Percentiles rank a stretch among this genome's conserved stretches.
phyloP scores from a whole-genome alignment of 768 basidiomycete species.

The Suillus discolor region DNA sequence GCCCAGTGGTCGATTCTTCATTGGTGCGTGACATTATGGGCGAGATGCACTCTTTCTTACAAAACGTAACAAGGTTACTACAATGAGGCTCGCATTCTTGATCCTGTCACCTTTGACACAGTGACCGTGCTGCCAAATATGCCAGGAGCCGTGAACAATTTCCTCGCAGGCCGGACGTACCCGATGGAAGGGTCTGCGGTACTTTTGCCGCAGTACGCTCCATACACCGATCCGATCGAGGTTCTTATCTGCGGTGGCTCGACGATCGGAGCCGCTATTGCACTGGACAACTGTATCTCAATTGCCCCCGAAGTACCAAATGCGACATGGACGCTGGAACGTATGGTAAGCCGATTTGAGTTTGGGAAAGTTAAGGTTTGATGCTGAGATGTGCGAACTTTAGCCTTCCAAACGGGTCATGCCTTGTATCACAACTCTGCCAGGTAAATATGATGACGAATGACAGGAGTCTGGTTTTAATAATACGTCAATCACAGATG shows the following conservation, averaged over 20 bases:
- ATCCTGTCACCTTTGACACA: constrained; percentile 67
- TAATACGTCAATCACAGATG: constrained; percentile 35
- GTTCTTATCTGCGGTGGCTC: constrained; percentile 80
- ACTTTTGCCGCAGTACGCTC: constrained; percentile 68
- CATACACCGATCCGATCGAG: constrained; percentile 73
- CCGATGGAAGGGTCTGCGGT: constrained; percentile 75
- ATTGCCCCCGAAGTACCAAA: constrained; percentile 66
- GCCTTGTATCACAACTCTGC: constrained; percentile 72
- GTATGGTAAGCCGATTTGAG: constrained; percentile 59
- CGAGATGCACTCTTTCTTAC: background rate
- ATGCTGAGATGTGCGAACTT: background rate
- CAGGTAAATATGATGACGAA: constrained; percentile 33
- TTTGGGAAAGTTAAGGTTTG: background rate
- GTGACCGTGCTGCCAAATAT: constrained; percentile 65
- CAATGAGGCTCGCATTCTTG: constrained; percentile 78
- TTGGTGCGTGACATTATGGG: constrained; percentile 43
- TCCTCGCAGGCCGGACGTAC: constrained; percentile 75
- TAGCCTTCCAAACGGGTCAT: constrained; percentile 76
- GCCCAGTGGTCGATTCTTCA: constrained; percentile 69
- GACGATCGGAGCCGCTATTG: constrained; percentile 49
- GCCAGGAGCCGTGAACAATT: constrained; percentile 72
- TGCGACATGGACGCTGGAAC: constrained; percentile 70
- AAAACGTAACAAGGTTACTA: constrained; percentile 57
- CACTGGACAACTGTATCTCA: constrained; percentile 71
- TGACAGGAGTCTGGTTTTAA: background rate